A percentile compares a stretch with the other conserved stretches of the same genome.
Conservation (phyloP, 768 basidiomycete species). For the Panaeolus papilionaceus region DNA sequence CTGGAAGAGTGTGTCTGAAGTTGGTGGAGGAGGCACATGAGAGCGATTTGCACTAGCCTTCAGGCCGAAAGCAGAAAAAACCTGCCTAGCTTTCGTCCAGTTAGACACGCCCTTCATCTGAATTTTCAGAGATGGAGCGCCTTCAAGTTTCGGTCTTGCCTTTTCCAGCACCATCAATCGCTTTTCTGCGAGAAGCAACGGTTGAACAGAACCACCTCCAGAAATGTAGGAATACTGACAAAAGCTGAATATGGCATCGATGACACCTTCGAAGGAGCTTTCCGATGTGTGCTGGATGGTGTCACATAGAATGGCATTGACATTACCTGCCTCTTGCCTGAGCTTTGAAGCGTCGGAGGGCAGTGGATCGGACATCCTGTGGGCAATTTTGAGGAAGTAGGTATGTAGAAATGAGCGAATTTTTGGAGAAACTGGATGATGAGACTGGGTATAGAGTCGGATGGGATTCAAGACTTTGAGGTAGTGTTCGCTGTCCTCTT, state of each 20-base stretch:
- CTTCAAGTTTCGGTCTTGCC: background rate
- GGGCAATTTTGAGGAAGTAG: conserved; percentile 30
- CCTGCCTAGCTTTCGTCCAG: background rate
- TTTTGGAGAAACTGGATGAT: conserved; percentile 28
- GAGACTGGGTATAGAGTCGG: conserved; percentile 31
- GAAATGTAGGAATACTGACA: conserved; percentile 33
- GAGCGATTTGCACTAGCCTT: background rate
- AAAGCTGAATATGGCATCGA: conserved; percentile 30
- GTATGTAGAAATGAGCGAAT: conserved; percentile 29
- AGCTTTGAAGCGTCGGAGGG: conserved; percentile 24
- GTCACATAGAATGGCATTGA: conserved; percentile 31
- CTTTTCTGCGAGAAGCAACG: conserved; percentile 27
- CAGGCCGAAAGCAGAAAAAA: background rate
- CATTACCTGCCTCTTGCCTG: conserved; percentile 31
- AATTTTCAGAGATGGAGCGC: background rate
- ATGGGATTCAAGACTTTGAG: conserved; percentile 37
- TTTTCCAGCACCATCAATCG: conserved; percentile 21
- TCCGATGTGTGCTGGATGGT: conserved; percentile 19
- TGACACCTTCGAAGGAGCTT: conserved; percentile 23
- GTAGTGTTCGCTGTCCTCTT: conserved; percentile 27
- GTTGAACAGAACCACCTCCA: conserved; percentile 29
- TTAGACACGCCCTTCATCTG: background rate
- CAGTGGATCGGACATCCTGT: conserved; percentile 19
- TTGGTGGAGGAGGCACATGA: background rate
- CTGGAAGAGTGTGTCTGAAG: background rate